Percentiles rank a stretch among this genome's conserved stretches.
phyloP scores from a whole-genome alignment of 768 basidiomycete species.

The Brasilioporus rufonigricans region DNA sequence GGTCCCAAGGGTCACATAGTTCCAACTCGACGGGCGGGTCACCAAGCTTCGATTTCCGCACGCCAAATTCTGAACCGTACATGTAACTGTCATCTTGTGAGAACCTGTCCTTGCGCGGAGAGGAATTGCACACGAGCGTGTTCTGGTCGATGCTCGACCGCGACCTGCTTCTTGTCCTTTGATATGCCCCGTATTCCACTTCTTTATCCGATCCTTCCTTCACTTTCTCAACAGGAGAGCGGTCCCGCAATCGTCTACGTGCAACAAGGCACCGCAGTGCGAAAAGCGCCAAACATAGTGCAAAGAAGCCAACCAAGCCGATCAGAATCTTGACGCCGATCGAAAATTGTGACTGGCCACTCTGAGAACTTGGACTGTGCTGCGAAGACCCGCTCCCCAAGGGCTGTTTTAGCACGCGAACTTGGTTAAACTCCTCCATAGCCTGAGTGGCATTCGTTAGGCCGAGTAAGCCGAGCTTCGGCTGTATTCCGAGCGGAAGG shows the following conservation, averaged over 20 bases:
- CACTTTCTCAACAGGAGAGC: conserved; percentile 8
- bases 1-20: conserved; percentile 24
- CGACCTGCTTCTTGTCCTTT: conserved; percentile 32
- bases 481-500: conserved; percentile 22
- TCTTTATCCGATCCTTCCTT: conserved; percentile 14
- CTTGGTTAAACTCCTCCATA: conserved; percentile 63
- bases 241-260: conserved; percentile 35
- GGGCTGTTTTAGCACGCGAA: conserved; percentile 65
- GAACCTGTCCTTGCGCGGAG: conserved; percentile 33
- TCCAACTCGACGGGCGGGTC: conserved; percentile 2
- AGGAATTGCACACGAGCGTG: conserved; percentile 36
- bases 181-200: conserved; percentile 31
- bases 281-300: conserved; percentile 52
- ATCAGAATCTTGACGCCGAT: conserved; percentile 66
- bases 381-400: conserved; percentile 31
- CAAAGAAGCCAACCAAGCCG: conserved; percentile 57
- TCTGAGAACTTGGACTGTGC: conserved; percentile 5
- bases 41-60: conserved; percentile 5
- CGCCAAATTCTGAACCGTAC: conserved; percentile 8
- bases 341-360: conserved; percentile 40
- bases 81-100: conserved; percentile 8
- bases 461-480: conserved; percentile 58
- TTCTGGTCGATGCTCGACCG: conserved; percentile 29
- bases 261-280: conserved; percentile 49
- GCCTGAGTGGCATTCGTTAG: conserved; percentile 64